Conservation (phyloP, 2,329 filamentous ascomycete species). For the Pseudonectria foliicola region DNA sequence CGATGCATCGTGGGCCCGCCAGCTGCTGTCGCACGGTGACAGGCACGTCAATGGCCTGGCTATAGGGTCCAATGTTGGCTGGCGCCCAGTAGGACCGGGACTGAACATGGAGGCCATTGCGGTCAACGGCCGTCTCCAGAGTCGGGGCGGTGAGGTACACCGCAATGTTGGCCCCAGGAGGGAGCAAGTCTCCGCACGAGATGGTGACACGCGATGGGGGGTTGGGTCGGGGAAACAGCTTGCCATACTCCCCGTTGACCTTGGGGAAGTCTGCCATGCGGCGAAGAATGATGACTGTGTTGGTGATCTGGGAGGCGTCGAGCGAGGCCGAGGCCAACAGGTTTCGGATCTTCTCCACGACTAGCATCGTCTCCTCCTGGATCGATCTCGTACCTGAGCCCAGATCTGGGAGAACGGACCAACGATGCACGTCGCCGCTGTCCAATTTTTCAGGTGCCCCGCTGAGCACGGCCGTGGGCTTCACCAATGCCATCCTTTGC, state of each 20-base stretch:
- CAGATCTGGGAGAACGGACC: constrained; percentile 31
- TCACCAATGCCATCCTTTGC: too few species aligned
- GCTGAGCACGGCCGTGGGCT: too few species aligned
- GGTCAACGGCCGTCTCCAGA: constrained; percentile 17
- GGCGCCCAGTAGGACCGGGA: constrained; percentile 95
- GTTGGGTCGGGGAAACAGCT: constrained; percentile 68
- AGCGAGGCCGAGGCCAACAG: constrained; percentile 29
- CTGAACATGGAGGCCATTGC: constrained; percentile 78
- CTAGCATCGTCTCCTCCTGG: constrained; percentile 39
- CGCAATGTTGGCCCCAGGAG: constrained; percentile 50
- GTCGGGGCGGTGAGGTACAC: constrained; percentile 45
- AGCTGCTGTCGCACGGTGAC: constrained; percentile 12
- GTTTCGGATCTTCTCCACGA: constrained; percentile 38
- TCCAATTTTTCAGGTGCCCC: constrained; percentile 8
- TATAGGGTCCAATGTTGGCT: constrained; percentile 95
- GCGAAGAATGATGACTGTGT: constrained; percentile 62
- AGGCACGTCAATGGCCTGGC: constrained; percentile 65
- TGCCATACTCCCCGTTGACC: constrained; percentile 70
- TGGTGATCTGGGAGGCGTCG: constrained; percentile 38
- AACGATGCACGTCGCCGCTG: constrained; percentile 25
- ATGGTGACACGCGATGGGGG: constrained; percentile 82
- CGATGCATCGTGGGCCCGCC: constrained; percentile 38
- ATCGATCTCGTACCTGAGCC: constrained; percentile 26
- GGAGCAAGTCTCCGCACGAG: constrained; percentile 63
- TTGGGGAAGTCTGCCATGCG: constrained; percentile 71